phyloP scores from a whole-genome alignment of 495 filamentous ascomycete genomes.

The Penicillium turbatum region DNA sequence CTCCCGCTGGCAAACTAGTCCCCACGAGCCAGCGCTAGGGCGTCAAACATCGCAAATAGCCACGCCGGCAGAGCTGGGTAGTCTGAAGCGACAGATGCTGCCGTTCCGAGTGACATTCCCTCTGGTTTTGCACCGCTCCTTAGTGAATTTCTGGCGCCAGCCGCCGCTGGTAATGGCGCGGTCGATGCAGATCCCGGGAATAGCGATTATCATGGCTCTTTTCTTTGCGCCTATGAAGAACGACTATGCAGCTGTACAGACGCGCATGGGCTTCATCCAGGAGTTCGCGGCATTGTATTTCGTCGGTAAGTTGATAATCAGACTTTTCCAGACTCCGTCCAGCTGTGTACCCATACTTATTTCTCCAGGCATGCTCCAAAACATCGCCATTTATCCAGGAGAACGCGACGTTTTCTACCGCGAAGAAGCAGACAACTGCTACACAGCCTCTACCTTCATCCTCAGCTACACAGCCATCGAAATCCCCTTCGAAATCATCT shows the following conservation, averaged over 20 bases:
- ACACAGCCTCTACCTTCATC: slow-evolving; percentile 64
- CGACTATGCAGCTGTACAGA: slow-evolving; percentile 63
- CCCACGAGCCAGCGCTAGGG: slow-evolving; percentile 19
- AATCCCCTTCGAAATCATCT: slow-evolving; percentile 62
- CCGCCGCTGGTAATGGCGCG: slow-evolving; percentile 60
- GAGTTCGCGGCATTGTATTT: slow-evolving; percentile 68
- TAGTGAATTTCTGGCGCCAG: slow-evolving; percentile 63
- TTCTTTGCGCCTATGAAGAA: slow-evolving; percentile 69
- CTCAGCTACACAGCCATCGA: slow-evolving; percentile 62
- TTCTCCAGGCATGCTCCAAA: slow-evolving; percentile 66
- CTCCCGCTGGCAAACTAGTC: slow-evolving; percentile 29
- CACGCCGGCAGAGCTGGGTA: slow-evolving; percentile 66
- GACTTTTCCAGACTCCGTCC: neutral
- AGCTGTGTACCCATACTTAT: slow-evolving; percentile 7
- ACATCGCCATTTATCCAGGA: slow-evolving; percentile 64
- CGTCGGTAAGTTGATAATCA: slow-evolving; percentile 58
- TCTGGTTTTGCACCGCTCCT: slow-evolving; percentile 57
- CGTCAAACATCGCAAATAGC: slow-evolving; percentile 42
- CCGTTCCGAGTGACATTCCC: slow-evolving; percentile 60
- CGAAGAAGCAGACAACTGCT: slow-evolving; percentile 64
- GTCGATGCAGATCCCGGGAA: slow-evolving; percentile 61
- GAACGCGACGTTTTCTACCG: slow-evolving; percentile 69
- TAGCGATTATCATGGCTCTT: slow-evolving; percentile 60
- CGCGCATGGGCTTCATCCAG: slow-evolving; percentile 66
- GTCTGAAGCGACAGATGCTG: slow-evolving; percentile 55